These are phyloP conservation scores for Colletotrichum gloeosporioides DNA, from an alignment of 2,329 filamentous ascomycete species.

Conservation along the genomic window DNA sequence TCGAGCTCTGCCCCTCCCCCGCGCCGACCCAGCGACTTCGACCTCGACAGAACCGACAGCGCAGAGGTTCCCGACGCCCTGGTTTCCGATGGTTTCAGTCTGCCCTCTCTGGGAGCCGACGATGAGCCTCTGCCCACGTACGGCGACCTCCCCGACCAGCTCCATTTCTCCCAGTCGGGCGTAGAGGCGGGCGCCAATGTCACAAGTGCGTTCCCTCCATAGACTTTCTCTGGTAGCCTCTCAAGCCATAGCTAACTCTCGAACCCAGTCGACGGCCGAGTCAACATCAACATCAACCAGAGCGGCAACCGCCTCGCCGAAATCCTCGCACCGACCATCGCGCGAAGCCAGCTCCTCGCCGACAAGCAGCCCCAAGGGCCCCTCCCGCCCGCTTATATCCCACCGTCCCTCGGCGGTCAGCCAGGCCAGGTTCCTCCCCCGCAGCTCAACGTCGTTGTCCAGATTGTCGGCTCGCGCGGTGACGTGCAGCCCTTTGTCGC, in stretches of 20 bases:
- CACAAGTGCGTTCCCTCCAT: constrained; percentile 45
- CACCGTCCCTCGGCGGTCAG: constrained; percentile 71
- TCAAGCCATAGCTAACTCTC: constrained; percentile 8
- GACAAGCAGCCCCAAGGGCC: constrained; percentile 43
- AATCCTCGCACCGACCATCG: constrained; percentile 68
- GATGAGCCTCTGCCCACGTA: constrained; percentile 61
- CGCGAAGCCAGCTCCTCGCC: constrained; percentile 56
- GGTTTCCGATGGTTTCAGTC: constrained; percentile 43
- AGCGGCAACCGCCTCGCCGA: constrained; percentile 69
- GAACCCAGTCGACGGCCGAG: constrained; percentile 71
- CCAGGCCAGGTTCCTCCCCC: constrained; percentile 63
- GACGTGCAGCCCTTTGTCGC: constrained; percentile 81
- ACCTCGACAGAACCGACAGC: constrained; percentile 20
- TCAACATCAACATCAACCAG: constrained; percentile 82
- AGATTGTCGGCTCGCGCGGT: constrained; percentile 76
- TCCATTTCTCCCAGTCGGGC: constrained; percentile 66
- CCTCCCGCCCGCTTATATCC: constrained; percentile 73
- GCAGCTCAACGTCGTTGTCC: constrained; percentile 73
- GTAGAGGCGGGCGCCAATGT: constrained; percentile 67
- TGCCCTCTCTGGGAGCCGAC: constrained; percentile 45
- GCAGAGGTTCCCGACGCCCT: constrained; percentile 34
- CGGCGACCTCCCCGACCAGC: constrained; percentile 58
- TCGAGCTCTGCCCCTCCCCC: constrained; percentile 14
- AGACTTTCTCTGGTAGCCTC: neutral
- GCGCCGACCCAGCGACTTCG: neutral